Percentiles rank a stretch among this genome's conserved stretches.
Conservation (phyloP, 805 yeast species). For the Kazachstania martiniae region DNA sequence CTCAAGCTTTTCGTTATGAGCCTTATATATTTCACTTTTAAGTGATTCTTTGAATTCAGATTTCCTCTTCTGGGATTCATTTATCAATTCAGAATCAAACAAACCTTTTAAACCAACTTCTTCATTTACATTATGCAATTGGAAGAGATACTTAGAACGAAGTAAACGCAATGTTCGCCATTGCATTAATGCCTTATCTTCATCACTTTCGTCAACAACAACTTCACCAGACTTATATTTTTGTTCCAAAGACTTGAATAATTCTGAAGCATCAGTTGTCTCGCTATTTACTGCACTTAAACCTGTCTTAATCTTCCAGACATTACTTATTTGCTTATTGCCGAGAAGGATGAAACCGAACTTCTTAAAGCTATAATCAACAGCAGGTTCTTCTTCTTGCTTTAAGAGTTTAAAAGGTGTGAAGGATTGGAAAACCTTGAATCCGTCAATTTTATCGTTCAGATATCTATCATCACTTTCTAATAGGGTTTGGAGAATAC, state of each 20-base stretch:
- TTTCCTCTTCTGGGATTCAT: slow-evolving; percentile 7
- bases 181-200: slow-evolving; percentile 19
- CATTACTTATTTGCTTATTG: slow-evolving; percentile 21
- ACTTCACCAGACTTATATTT: slow-evolving; percentile 7
- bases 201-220: slow-evolving; percentile 3
- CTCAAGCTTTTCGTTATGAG: slow-evolving; percentile 12
- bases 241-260: slow-evolving; percentile 10
- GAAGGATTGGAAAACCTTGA: slow-evolving; percentile 16
- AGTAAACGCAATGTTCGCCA: slow-evolving; percentile 38
- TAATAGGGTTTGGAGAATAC: slow-evolving; percentile 7
- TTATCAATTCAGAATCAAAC: slow-evolving; percentile 22
- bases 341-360: slow-evolving; percentile 26
- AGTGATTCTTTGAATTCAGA: slow-evolving; percentile 5
- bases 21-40: slow-evolving; percentile 7
- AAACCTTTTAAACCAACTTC: slow-evolving; percentile 30
- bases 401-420: no score
- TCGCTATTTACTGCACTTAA: slow-evolving; percentile 23
- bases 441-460: slow-evolving; percentile 15
- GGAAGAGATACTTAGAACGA: slow-evolving; percentile 28
- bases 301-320: slow-evolving; percentile 34
- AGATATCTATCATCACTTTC: slow-evolving; percentile 10
- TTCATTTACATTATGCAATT: slow-evolving; percentile 29
- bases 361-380: slow-evolving; percentile 17
- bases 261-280: slow-evolving; percentile 14
- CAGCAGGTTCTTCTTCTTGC: neutral